Conservation (phyloP, 768 basidiomycete species). For the Lentinula sp. region DNA sequence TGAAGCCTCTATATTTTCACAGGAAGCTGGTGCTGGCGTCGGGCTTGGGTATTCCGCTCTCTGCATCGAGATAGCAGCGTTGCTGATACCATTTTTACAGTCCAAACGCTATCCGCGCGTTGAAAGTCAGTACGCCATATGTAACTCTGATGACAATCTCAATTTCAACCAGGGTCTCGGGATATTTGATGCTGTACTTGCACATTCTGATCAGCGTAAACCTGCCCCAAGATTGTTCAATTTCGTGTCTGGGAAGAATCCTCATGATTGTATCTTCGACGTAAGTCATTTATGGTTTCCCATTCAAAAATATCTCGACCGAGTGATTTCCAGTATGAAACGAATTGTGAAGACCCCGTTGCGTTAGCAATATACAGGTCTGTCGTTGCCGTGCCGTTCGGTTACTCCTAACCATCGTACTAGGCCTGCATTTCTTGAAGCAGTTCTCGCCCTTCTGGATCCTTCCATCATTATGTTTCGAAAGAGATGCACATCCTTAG, state of each 20-base stretch:
- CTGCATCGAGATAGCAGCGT: background rate
- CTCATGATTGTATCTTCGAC: constrained; percentile 38
- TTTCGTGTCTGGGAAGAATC: constrained; percentile 34
- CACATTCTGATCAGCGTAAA: constrained; percentile 24
- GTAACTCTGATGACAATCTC: background rate
- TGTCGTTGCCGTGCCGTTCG: constrained; percentile 5
- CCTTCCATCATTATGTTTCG: constrained; percentile 38
- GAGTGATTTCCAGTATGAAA: constrained; percentile 1
- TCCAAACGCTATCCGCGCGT: constrained; percentile 41
- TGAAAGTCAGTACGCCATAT: constrained; percentile 11
- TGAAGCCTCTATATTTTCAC: constrained; percentile 39
- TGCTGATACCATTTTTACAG: constrained; percentile 22
- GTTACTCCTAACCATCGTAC: background rate
- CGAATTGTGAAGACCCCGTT: constrained; percentile 22
- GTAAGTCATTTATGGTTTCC: constrained; percentile 19
- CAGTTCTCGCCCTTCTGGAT: constrained; percentile 36
- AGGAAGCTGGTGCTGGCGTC: constrained; percentile 51
- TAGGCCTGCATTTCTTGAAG: constrained; percentile 46
- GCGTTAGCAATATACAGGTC: constrained; percentile 44
- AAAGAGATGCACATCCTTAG: constrained; percentile 38
- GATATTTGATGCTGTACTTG: constrained; percentile 34
- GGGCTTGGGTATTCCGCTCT: constrained; percentile 30
- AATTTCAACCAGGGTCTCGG: constrained; percentile 27
- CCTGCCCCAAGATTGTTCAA: constrained; percentile 26
- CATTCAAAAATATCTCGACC: background rate